Evolutionary conservation across 306 rosid genomes (phyloP), one percentile per base, ranked within the genome.

Genomic region (Parietaria judaica): DNA sequence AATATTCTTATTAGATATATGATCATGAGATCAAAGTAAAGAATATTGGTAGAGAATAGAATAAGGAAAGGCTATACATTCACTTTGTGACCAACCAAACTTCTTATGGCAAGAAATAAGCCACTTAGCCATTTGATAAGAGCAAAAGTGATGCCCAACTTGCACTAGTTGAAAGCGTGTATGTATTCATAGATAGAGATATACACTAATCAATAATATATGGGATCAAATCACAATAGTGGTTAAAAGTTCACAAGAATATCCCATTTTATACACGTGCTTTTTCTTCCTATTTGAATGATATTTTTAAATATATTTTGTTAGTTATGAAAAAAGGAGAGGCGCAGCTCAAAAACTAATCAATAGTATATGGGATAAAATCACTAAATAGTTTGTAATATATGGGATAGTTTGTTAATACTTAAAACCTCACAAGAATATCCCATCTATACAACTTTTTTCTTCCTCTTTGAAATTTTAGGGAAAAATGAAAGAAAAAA

Each of bases 71-170:
- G 56, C 39, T 37, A 36, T 14, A 7, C 5, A 49, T 49, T 49
- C 41, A 38, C 23, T 54, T 51, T 54, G 68, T 51, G 36, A 54
- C 48, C 43, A 14, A 51, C 48, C 43, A 14, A 39, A 14, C 12
- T 17, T 36, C 0, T 15, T 15, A 52, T 38, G 51, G 38, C 36
- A 14, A 50, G 6, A 36, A 3, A 14, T 37, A 61, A 61, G 36
- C 39, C 8, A 64, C 13, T 64, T 37, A 11, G 17, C 52, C 60
- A 52, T 15, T 49, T 53, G 43, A 35, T 46, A 49, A 11, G 11
- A 14, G 11, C 35, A 44, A 45, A 62, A 62, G 46, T 31, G 55
- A 13, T 34, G 39, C 34, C 54, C 66, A 49, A 62, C 66, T 62
- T 46, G 44, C 55, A 4, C 2, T 8, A 14, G 7, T 62, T 12